Base-by-base conservation (phyloP, 176 grass and related monocot genomes). In the Triticum dicoccoides region DNA sequence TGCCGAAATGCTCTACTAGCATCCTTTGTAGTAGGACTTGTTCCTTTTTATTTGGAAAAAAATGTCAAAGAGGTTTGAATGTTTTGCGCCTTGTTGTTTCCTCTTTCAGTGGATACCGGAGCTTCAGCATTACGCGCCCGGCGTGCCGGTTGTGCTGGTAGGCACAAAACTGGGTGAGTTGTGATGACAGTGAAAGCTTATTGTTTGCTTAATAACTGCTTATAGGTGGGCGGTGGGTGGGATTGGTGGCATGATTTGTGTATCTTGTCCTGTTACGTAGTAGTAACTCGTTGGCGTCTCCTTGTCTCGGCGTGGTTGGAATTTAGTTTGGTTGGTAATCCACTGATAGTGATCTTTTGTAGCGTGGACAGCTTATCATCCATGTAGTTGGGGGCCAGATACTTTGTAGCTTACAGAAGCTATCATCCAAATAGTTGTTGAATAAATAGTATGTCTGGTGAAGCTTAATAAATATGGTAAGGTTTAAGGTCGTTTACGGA, bases 111-210 rank as follows among this genome's bases (percentile, higher is more conserved):
- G 97, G 97, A 93, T 99, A 89, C 97, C 92, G 27, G 97, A 99
- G 89, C 97, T 99, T 80, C 94, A 94, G 65, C 97, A 99, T 89
- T 99, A 96, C 87, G 97, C 97, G 39, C 97, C 92, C 67, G 94
- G 97, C 47, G 88, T 99, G 25, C 97, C 97, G 3, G 83, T 99
- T 73, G 97, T 99, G 58, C 89, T 99, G 87, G 97, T 93, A 11
- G 97, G 97, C 77, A 99, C 97, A 83, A 99, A 99, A 91, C 83
- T 99, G 45, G 97, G 97, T 99, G 83, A 94, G 82, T 95, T 65
- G 8, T 79, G 45, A 35, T 88, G 65, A 88, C n/a, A 77, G 83
- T 8, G 20, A 76, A 80, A 64, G 7, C 41, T 65, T 81, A 7
- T 78, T 61, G 67, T 88, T 81, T 56, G 58, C 76, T 77, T 90